phyloP scores from a whole-genome alignment of 441 rosid genomes.

The Brassica hybrid region DNA sequence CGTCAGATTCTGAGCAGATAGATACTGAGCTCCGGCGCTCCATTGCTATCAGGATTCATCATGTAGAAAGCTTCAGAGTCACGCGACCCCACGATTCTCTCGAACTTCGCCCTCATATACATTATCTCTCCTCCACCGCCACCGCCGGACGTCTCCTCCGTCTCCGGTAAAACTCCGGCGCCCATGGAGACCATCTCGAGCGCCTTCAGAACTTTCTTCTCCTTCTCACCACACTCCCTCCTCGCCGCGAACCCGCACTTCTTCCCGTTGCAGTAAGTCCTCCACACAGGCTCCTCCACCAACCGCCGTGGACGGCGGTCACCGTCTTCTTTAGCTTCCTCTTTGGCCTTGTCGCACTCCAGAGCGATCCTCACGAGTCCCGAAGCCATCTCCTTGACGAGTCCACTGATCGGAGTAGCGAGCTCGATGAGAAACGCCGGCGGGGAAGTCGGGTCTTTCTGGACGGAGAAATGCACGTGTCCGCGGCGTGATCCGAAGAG shows the following conservation, averaged over 20 bases:
- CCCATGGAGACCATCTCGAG: constrained; percentile 97
- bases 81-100: constrained; percentile 92
- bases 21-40: constrained; percentile 96
- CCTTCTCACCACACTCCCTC: constrained; percentile 76
- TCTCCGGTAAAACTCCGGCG: constrained; percentile 88
- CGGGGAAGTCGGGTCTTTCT: constrained; percentile 74
- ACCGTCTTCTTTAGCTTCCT: constrained; percentile 33
- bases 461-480: constrained; percentile 91
- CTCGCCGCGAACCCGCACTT: constrained; percentile 82
- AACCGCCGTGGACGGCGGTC: constrained; percentile 48
- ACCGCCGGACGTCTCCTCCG: constrained; percentile 46
- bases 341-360: constrained; percentile 82
- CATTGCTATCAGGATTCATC: constrained; percentile 99
- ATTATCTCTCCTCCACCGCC: constrained; percentile 55
- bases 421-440: constrained; percentile 90
- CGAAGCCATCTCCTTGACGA: constrained; percentile 93
- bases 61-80: constrained; percentile 98
- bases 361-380: constrained; percentile 92
- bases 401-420: constrained; percentile 85
- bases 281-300: constrained; percentile 88
- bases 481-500: constrained; percentile 88
- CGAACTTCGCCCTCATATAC: constrained; percentile 98
- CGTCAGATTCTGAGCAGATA: constrained; percentile 81
- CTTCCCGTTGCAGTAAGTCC: constrained; percentile 93
- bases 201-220: constrained; percentile 75